Conservation (phyloP, 2,329 filamentous ascomycete genomes). For the Hirsutella rhossiliensis region DNA sequence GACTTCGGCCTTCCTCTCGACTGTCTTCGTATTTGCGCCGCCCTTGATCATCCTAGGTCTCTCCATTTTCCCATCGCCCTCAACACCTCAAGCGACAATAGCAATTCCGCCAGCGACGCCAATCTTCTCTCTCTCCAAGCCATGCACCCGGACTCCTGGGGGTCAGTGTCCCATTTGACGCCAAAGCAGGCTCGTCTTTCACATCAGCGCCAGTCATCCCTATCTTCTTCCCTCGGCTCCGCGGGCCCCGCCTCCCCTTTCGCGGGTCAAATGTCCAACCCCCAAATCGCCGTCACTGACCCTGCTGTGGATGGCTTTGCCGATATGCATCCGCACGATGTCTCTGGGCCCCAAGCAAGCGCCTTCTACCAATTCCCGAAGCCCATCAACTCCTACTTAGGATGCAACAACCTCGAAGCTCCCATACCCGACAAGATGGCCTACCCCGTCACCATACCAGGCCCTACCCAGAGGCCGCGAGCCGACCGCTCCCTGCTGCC, state of each 20-base stretch:
- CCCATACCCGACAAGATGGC: conserved; percentile 22
- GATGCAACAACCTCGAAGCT: conserved; percentile 27
- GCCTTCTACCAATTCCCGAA: conserved; percentile 37
- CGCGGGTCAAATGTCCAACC: conserved; percentile 36
- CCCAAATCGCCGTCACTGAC: conserved; percentile 44
- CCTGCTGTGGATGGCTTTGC: conserved; percentile 31
- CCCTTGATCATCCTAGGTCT: background rate
- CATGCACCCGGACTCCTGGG: conserved; percentile 32
- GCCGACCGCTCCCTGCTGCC: conserved; percentile 30
- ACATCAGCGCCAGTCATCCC: conserved; percentile 49
- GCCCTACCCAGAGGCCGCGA: conserved; percentile 22
- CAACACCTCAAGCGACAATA: background rate
- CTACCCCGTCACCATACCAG: conserved; percentile 27
- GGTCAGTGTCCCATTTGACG: conserved; percentile 22
- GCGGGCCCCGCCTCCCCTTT: conserved; percentile 49
- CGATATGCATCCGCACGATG: conserved; percentile 23
- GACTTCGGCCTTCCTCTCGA: background rate
- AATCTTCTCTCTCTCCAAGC: conserved; percentile 2
- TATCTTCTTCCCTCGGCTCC: conserved; percentile 49
- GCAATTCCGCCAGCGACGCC: background rate
- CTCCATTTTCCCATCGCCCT: background rate
- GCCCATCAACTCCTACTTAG: conserved; percentile 28
- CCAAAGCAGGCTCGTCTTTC: conserved; percentile 25
- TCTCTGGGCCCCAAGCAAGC: conserved; percentile 13
- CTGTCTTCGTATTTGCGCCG: background rate